Percentiles rank a stretch among this genome's conserved stretches.
Evolutionary conservation across 2,329 filamentous ascomycete genomes (phyloP).

Genomic region (Colletotrichum lini): DNA sequence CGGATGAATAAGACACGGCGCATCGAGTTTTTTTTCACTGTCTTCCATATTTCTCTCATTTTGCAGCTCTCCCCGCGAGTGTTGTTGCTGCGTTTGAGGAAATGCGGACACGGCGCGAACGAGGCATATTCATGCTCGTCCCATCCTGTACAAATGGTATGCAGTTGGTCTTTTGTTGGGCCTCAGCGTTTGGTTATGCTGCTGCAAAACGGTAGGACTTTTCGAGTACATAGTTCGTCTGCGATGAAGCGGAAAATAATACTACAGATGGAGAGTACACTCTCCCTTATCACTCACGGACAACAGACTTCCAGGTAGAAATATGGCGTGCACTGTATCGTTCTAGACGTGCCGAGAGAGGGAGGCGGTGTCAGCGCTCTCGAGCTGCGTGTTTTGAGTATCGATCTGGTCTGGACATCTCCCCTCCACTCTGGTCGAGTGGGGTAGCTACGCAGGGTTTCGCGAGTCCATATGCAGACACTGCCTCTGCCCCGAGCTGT

Average conservation of each 20-base stretch:
- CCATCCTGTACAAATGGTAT: slow-evolving; percentile 12
- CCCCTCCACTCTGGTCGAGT: too few species aligned
- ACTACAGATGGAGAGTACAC: background rate
- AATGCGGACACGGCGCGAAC: background rate
- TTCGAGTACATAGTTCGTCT: slow-evolving; percentile 33
- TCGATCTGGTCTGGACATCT: background rate
- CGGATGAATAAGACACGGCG: background rate
- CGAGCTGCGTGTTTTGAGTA: too few species aligned
- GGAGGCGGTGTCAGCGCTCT: too few species aligned
- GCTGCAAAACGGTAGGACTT: slow-evolving; percentile 9
- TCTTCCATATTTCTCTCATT: background rate
- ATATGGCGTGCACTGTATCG: too few species aligned
- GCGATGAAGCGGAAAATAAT: slow-evolving; percentile 20
- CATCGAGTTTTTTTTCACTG: background rate
- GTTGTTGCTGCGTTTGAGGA: background rate
- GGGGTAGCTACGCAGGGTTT: background rate
- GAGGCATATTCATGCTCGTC: background rate
- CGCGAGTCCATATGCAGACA: background rate
- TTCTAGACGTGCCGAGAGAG: too few species aligned
- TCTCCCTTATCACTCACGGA: background rate
- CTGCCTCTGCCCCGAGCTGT: background rate
- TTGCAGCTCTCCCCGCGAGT: background rate
- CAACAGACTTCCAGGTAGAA: too few species aligned
- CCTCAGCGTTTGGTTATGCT: slow-evolving; percentile 20
- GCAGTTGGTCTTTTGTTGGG: background rate